These are phyloP conservation scores for Russula sp. DNA, from an alignment of 768 basidiomycete species.

Conservation along the genomic window DNA sequence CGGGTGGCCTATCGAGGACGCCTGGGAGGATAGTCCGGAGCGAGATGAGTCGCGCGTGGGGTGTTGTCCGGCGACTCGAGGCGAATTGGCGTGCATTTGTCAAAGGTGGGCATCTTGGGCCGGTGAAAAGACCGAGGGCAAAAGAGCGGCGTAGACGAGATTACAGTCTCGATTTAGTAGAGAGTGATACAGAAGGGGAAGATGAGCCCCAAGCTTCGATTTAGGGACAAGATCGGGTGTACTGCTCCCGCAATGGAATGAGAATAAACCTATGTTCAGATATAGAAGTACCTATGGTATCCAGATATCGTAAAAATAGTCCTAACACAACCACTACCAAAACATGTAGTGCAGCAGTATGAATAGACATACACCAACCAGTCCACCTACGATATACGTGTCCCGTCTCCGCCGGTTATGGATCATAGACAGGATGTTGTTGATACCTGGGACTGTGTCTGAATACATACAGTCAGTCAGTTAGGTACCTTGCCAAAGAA, in stretches of 20 bases:
- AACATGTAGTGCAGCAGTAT: slow-evolving; percentile 52
- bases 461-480: slow-evolving; percentile 9
- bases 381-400: slow-evolving; percentile 78
- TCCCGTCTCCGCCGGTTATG: slow-evolving; percentile 87
- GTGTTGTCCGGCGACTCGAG: slow-evolving; percentile 63
- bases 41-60: slow-evolving; percentile 47
- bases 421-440: slow-evolving; percentile 88
- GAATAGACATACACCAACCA: slow-evolving; percentile 85
- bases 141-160: slow-evolving; percentile 26
- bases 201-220: slow-evolving; percentile 5
- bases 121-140: slow-evolving; percentile 8
- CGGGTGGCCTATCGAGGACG: slow-evolving; percentile 67
- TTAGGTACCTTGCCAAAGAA: neutral
- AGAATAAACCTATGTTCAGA: neutral
- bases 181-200: slow-evolving; percentile 19
- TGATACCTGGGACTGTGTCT: slow-evolving; percentile 94
- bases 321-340: slow-evolving; percentile 18
- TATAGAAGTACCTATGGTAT: slow-evolving; percentile 19
- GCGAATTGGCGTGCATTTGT: slow-evolving; percentile 69
- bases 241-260: neutral
- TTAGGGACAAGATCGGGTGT: slow-evolving; percentile 4
- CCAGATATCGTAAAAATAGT: slow-evolving; percentile 15
- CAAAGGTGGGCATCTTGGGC: slow-evolving; percentile 43
- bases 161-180: slow-evolving; percentile 23
- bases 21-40: slow-evolving; percentile 39